Percentiles rank a stretch among this genome's conserved stretches.
Conservation (phyloP, 2,329 filamentous ascomycete genomes). For the Chaetomium olivaceum region DNA sequence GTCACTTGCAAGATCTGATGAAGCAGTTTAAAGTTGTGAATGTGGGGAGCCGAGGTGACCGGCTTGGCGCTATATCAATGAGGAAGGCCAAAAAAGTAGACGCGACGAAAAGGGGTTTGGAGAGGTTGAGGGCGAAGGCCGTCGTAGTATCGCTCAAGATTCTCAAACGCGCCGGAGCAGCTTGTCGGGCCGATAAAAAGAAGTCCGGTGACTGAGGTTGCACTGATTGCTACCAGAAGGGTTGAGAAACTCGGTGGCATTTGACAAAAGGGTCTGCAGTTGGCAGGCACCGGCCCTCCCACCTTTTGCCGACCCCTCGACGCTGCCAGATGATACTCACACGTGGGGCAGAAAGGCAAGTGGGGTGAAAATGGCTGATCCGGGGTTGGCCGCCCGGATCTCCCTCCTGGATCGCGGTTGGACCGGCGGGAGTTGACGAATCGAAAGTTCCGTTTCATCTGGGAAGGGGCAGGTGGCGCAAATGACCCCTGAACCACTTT, state of each 20-base stretch:
- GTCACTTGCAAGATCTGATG: background rate
- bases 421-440: conserved; percentile 6
- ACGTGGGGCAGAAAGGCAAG: conserved; percentile 1
- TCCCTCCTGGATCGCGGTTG: conserved; percentile 6
- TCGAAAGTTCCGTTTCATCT: conserved; percentile 1
- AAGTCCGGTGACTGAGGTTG: conserved; percentile 2
- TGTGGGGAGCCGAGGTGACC: background rate
- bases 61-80: background rate
- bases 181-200: conserved; percentile 15
- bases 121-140: background rate
- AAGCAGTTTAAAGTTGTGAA: background rate
- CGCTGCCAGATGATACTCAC: conserved; percentile 14
- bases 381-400: conserved; percentile 5
- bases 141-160: background rate
- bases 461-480: conserved; percentile 8
- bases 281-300: background rate
- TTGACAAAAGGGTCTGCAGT: background rate
- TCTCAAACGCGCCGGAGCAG: background rate
- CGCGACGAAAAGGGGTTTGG: background rate
- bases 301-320: background rate
- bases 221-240: background rate
- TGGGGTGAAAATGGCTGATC: conserved; percentile 4
- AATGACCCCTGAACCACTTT: conserved; percentile 15
- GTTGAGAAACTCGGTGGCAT: background rate
- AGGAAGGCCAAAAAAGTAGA: background rate